Percentiles rank a stretch among this genome's conserved stretches.
phyloP scores from a whole-genome alignment of 441 rosid species.

The Gossypium davidsonii region DNA sequence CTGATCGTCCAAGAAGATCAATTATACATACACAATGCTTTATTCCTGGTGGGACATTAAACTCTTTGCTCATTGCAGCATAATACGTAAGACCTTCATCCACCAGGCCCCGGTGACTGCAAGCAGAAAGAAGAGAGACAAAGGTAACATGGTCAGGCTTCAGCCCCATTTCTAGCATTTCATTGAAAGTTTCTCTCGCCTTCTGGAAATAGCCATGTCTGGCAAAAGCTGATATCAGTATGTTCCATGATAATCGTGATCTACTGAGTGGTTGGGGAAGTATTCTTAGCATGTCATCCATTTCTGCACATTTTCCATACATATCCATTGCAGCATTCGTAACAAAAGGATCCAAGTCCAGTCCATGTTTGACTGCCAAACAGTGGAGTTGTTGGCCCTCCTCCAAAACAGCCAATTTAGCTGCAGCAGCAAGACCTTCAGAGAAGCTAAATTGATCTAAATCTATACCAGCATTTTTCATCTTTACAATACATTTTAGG shows the following conservation, averaged over 20 bases:
- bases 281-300: conserved; percentile 49
- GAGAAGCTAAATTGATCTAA: conserved; percentile 74
- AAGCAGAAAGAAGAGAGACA: conserved; percentile 81
- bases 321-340: conserved; percentile 69
- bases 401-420: conserved; percentile 68
- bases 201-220: conserved; percentile 60
- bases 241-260: conserved; percentile 66
- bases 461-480: conserved; percentile 45
- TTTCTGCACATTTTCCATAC: conserved; percentile 88
- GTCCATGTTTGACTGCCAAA: conserved; percentile 58
- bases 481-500: conserved; percentile 46
- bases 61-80: conserved; percentile 50
- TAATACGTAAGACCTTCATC: conserved; percentile 70
- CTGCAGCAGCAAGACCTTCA: conserved; percentile 70
- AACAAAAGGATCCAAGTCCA: conserved; percentile 48
- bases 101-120: conserved; percentile 83
- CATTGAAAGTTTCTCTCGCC: conserved; percentile 65
- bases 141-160: conserved; percentile 81
- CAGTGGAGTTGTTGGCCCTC: conserved; percentile 80
- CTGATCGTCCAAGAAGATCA: conserved; percentile 91
- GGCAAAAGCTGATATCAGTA: conserved; percentile 69
- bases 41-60: conserved; percentile 41
- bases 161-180: conserved; percentile 54
- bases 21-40: conserved; percentile 82
- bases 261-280: conserved; percentile 40